Evolutionary conservation across 345 rosid species (phyloP).

Genomic region (Rhodamnia argentea): DNA sequence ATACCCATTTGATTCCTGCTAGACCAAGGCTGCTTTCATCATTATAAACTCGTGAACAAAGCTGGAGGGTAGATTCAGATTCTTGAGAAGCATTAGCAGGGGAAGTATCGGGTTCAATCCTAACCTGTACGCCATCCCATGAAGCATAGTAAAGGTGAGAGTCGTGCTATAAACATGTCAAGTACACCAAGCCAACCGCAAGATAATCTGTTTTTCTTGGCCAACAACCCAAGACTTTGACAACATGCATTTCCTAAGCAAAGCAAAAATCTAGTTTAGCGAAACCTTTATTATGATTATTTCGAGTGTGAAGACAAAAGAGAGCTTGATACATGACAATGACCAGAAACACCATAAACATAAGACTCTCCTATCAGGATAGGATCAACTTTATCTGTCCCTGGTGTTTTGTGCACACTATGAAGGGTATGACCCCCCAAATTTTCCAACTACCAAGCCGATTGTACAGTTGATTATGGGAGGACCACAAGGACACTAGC

Average conservation of each 20-base stretch:
- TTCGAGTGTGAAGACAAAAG: neutral
- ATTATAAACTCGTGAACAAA: conserved; percentile 25
- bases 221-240: neutral
- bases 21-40: conserved; percentile 86
- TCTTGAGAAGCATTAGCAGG: conserved; percentile 22
- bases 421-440: neutral
- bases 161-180: neutral
- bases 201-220: neutral
- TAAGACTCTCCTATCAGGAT: neutral
- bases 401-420: neutral
- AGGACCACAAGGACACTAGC: neutral
- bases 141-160: neutral
- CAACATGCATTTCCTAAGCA: neutral
- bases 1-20: conserved; percentile 89
- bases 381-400: neutral
- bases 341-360: neutral
- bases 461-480: neutral
- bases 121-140: conserved; percentile 18
- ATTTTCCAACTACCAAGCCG: neutral
- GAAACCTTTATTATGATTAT: neutral
- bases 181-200: neutral
- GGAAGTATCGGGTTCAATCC: conserved; percentile 18
- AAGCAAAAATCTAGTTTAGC: neutral
- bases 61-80: conserved; percentile 29
- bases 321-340: neutral